Conservation (phyloP, 495 filamentous ascomycete genomes). For the Daldinia vernicosa region DNA sequence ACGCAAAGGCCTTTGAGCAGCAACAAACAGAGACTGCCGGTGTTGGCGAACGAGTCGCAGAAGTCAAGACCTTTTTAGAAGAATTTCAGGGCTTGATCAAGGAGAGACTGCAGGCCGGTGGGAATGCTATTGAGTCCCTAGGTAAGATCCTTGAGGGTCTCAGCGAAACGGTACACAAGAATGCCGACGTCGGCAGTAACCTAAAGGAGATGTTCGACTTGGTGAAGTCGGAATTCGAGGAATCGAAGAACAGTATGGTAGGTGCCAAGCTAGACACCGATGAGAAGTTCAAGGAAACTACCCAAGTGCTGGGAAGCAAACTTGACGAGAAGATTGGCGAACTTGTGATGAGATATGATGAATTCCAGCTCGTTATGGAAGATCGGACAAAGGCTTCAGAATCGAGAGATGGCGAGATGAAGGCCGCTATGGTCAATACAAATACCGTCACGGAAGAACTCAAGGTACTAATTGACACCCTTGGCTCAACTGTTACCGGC, state of each 20-base stretch:
- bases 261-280: conserved; percentile 76
- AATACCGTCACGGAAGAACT: conserved; percentile 87
- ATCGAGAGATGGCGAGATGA: conserved; percentile 69
- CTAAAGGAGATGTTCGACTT: conserved; percentile 83
- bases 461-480: conserved; percentile 80
- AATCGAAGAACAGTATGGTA: conserved; percentile 72
- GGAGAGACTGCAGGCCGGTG: conserved; percentile 61
- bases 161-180: conserved; percentile 65
- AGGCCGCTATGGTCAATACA: conserved; percentile 73
- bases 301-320: conserved; percentile 77
- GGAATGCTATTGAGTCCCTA: conserved; percentile 58
- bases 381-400: conserved; percentile 74
- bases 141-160: conserved; percentile 70
- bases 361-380: conserved; percentile 74
- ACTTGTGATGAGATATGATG: conserved; percentile 83
- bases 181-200: conserved; percentile 63
- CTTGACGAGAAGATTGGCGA: conserved; percentile 82
- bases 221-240: conserved; percentile 83
- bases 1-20: conserved; percentile 81
- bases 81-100: conserved; percentile 59
- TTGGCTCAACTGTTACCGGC: conserved; percentile 83
- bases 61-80: conserved; percentile 61
- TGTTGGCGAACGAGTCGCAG: conserved; percentile 59
- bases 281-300: conserved; percentile 73
- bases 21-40: conserved; percentile 65